Conservation (phyloP, 257 asterid genomes). For the Anisodus acutangulus region DNA sequence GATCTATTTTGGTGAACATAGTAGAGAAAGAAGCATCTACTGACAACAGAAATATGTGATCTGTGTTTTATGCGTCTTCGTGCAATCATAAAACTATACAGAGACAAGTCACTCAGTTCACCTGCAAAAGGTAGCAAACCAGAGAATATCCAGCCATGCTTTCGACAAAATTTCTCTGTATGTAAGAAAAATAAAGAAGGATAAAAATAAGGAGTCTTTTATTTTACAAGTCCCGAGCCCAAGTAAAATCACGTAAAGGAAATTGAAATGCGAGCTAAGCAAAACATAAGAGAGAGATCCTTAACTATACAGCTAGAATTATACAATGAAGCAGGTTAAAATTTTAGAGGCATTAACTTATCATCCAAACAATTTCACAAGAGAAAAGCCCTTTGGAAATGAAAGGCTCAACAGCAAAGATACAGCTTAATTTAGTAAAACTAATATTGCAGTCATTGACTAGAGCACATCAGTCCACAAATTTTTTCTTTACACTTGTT, state of each 20-base stretch:
- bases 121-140: constrained; percentile 96
- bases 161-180: constrained; percentile 89
- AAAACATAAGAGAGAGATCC: constrained; percentile 15
- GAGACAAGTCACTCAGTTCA: constrained; percentile 26
- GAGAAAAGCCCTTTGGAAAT: not conserved
- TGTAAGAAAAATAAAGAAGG: constrained; percentile 23
- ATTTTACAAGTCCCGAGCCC: not conserved
- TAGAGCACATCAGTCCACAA: constrained; percentile 18
- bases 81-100: constrained; percentile 6
- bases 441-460: not conserved
- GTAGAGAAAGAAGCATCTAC: not conserved
- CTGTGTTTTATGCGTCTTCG: not conserved
- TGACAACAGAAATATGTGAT: constrained; percentile 19
- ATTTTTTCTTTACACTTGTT: not conserved
- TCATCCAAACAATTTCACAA: constrained; percentile 19
- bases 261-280: constrained; percentile 10
- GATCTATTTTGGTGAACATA: not conserved
- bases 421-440: constrained; percentile 13
- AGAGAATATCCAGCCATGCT: constrained; percentile 99
- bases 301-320: not conserved
- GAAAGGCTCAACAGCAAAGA: not conserved
- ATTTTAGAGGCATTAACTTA: not conserved
- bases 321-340: not conserved
- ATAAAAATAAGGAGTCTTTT: constrained; percentile 8
- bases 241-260: not conserved